Evolutionary conservation across 1,284 basidiomycete species (phyloP), one percentile per base, ranked within the genome.

Genomic region (Blastosporella zonata): DNA sequence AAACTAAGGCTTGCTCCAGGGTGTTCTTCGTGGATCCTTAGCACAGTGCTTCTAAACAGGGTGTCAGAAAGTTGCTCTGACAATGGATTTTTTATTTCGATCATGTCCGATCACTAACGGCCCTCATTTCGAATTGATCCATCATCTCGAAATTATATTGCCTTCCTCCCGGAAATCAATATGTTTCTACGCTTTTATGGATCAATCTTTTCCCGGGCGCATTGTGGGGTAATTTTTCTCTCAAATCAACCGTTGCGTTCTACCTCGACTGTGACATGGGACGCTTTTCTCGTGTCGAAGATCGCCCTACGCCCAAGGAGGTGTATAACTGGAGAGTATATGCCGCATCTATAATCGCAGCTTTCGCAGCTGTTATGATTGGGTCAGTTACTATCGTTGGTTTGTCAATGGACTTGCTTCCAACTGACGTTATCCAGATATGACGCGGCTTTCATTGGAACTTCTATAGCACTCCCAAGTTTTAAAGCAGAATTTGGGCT

Each of bases 261-360:
- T 41, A n/a, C 8, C 36, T 17, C 12, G 25, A 2, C 25, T 15
- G 8, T 43, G 40, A 20, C 13, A 60, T 59, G 59, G 57, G 55
- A 9, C 46, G 42, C 20, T 55, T 55, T 9, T 57, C 55, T 47
- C 56, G 52, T n/a, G 49, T 58, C 20, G 57, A 59, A 48, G 57
- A 59, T 41, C 48, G 56, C 22, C 53, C 51, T 17, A 59, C 59
- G 4, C 58, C 59, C 13, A 31, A 54, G 8, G 58, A 70, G 39
- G 70, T 79, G 18, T 78, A 79, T 68, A 78, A 78, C 57, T 70
- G 65, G 65, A 66, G 72, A 18, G 66, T 77, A 0, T 78, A 73
- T 51, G 45, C 61, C 9, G 65, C 71, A 29, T 67, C 75, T 3
- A 58, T 67, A 43, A 57, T 69, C 20, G 67, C 68, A 10, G 63